phyloP scores from a whole-genome alignment of 805 yeast species.

The Candida dendrica region DNA sequence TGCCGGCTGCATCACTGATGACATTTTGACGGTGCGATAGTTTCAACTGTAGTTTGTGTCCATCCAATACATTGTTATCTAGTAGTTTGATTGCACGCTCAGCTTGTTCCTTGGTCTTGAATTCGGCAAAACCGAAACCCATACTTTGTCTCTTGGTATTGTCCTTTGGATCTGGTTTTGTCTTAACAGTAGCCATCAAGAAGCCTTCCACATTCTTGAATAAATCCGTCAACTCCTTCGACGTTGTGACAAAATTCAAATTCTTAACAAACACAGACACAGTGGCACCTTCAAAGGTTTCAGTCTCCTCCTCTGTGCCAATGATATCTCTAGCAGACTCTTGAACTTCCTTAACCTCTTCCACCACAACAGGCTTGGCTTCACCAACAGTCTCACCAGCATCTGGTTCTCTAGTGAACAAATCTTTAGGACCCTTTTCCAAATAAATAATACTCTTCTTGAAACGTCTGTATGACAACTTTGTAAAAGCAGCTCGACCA shows the following conservation, averaged over 20 bases:
- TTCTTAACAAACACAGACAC: conserved; percentile 89
- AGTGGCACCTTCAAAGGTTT: conserved; percentile 58
- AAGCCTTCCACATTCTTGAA: conserved; percentile 77
- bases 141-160: conserved; percentile 67
- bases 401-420: conserved; percentile 58
- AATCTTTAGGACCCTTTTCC: conserved; percentile 87
- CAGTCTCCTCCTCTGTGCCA: conserved; percentile 31
- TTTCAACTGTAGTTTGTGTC: conserved; percentile 85
- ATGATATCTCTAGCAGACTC: conserved; percentile 22
- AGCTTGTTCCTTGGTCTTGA: conserved; percentile 72
- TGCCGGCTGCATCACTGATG: conserved; percentile 17
- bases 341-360: conserved; percentile 11
- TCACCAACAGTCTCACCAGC: conserved; percentile 24
- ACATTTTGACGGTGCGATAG: conserved; percentile 70
- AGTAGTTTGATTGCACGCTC: conserved; percentile 61
- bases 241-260: conserved; percentile 75
- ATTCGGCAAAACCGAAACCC: conserved; percentile 98
- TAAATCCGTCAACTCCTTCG: conserved; percentile 43
- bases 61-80: conserved; percentile 77
- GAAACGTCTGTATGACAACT: conserved; percentile 79
- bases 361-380: conserved; percentile 27
- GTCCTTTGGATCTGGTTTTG: conserved; percentile 80
- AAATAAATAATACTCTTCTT: conserved; percentile 82
- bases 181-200: conserved; percentile 72
- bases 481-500: conserved; percentile 85